Base-by-base conservation (phyloP, 768 basidiomycete genomes). In the Calocybe cyanea region DNA sequence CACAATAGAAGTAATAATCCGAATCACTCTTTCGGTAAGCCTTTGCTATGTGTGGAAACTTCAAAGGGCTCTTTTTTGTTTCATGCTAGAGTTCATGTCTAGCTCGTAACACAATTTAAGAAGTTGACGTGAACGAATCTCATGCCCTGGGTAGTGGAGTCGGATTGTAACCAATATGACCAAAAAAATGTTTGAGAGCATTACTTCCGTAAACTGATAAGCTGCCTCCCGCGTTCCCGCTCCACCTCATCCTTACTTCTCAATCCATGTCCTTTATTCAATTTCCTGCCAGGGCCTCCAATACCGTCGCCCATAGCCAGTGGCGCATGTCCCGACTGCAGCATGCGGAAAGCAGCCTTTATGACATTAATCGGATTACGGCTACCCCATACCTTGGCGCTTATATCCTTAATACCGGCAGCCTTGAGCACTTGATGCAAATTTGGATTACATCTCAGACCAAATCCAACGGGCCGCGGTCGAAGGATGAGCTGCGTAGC, bases 361-460 rank as follows among this genome's bases (percentile, higher is more conserved):
- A 94, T 80, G 33, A 95, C 90, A 63, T 87, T 81, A 53, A 88
- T 71, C 30, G 77, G 80, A 65, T 95, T 97, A 53, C 88, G 73
- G 58, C 89, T 93, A 13, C 95, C 93, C 81, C 90, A 89, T 15
- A 98, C 88, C 67, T 96, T 97, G 23, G 90, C 95, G 54, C 89
- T 92, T 34, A 89, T 76, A 66, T 99, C 95, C 63, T 91, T 87
- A 68, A 99, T 88, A 9, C 95, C 96, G 0, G 93, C 94, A 0
- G 93, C 92, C 54, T 90, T 88, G 58, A 94, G 75, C 33, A 99
- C 77, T 58, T 85, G 80, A 64, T 99, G 93, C 43, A 99, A 68
- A 58, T 83, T 79, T 1, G 92, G 93, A 57, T 94, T 92, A 60
- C 89, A 91, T 46, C 84, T 75, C 46, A 99, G 69, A 6, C 96